Evolutionary conservation across 192 early-diverging fungal genomes (phyloP), one percentile per base, ranked within the genome.

Genomic region (Spizellomyces sp.): DNA sequence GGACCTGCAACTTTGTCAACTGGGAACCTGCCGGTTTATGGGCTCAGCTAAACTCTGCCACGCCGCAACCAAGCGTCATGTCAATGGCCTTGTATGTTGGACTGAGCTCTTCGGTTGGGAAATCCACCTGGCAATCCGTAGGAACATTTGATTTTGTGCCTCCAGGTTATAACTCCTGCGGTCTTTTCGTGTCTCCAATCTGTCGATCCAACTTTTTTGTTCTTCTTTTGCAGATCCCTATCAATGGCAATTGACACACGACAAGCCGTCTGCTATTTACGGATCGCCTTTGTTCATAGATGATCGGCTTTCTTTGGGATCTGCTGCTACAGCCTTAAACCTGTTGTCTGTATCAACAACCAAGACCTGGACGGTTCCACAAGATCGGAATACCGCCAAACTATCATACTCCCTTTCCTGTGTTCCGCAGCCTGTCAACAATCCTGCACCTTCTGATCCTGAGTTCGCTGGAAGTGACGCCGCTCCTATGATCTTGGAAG

Each of bases 101-200:
- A 19, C 0, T 19, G 17, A n/a, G 1, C 12, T 54, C 50, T 19
- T 19, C 50, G 12, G 50, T 19, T 54, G 17, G 17, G 14, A 19
- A n/a, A 19, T 54, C 12, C 17, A n/a, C 50, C 50, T 54, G 50
- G 50, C 12, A 12, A 12, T 54, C 17, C 0, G 17, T 54, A n/a
- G 50, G 50, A 54, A 54, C 50, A 54, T 54, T 54, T 19, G 17
- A n/a, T n/a, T 54, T n/a, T 54, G 50, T 54, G 12, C 50, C 50
- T 2, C 50, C 27, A 36, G 27, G 27, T 36, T 36, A 36, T 36
- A 36, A 3, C 27, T 36, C 1, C 27, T 36, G 27, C 27, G 27
- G 27, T 36, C 27, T 36, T 36, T 36, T 36, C 3, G 27, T 36
- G 27, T 36, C 27, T 36, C 27, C 27, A 36, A 36, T 36, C 0